Evolutionary conservation across 1,284 basidiomycete genomes (phyloP), one percentile per base, ranked within the genome.

Genomic region (Pterulicium gracile): DNA sequence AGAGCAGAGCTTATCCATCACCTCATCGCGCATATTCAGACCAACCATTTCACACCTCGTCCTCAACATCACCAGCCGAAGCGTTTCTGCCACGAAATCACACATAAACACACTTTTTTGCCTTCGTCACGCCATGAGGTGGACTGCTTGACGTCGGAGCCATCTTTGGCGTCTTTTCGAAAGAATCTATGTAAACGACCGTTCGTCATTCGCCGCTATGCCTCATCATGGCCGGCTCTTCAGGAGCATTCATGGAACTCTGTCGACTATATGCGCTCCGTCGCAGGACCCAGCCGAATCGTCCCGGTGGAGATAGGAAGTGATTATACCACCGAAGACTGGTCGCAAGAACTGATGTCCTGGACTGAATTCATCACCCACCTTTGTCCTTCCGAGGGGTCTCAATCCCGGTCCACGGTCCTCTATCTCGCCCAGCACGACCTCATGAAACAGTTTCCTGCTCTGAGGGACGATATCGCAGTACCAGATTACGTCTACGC

Each of bases 401-500:
- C 54, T 24, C 42, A 52, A n/a, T 46, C 50, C 2, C 35, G 53
- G 36, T 46, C 53, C 24, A 53, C 51, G 18, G 56, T 70, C 12
- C 56, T 84, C n/a, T 98, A 98, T 61, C 77, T 98, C 24, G 95
- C 95, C 0, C 95, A 98, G 57, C 84, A 98, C 62, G 75, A 81
- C 52, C 73, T 98, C 4, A 72, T 94, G 52, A 69, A 65, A 21
- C 95, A 98, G 60, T 92, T 98, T 54, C 92, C 91, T 1, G 60
- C 63, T 1, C 69, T 98, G 21, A 69, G 74, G 44, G 63, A 70
- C 7, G 95, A 98, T 57, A 78, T 95, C 43, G 52, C 75, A 10
- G 56, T 88, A 3, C 94, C 95, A 0, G 93, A 97, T 61, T 93
- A 94, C 58, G 83, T 90, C 19, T 96, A 88, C 58, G 71, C 84